phyloP scores from a whole-genome alignment of 495 filamentous ascomycete genomes.

The Neurospora cerealis region DNA sequence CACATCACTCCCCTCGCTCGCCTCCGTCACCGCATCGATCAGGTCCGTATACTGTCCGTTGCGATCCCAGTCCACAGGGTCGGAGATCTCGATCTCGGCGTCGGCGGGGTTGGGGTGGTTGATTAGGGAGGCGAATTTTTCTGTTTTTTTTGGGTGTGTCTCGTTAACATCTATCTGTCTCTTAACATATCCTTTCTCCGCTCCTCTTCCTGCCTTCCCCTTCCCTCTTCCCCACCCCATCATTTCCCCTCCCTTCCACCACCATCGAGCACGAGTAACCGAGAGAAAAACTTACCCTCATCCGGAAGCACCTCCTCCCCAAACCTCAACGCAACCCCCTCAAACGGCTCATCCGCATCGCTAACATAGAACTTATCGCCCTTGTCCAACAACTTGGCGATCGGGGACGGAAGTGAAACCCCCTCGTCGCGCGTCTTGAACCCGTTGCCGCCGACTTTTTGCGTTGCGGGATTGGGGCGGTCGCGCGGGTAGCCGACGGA shows the following conservation, averaged over 20 bases:
- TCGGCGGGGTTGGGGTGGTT: constrained; percentile 36
- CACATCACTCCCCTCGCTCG: constrained; percentile 50
- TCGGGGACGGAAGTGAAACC: constrained; percentile 42
- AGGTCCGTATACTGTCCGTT: constrained; percentile 48
- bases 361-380: constrained; percentile 57
- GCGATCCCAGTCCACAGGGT: constrained; percentile 51
- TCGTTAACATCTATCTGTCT: background rate
- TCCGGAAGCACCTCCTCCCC: constrained; percentile 48
- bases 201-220: background rate
- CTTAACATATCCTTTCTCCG: constrained; percentile 5
- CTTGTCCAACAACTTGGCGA: constrained; percentile 37
- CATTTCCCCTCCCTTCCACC: background rate
- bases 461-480: background rate
- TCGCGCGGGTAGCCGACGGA: constrained; percentile 27
- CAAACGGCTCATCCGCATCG: constrained; percentile 79
- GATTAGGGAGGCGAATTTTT: constrained; percentile 48
- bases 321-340: constrained; percentile 58
- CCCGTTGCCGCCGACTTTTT: background rate
- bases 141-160: constrained; percentile 21
- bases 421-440: constrained; percentile 45
- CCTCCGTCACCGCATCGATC: constrained; percentile 47
- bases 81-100: constrained; percentile 42
- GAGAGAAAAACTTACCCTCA: constrained; percentile 38
- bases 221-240: background rate
- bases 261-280: background rate